Base-by-base conservation (phyloP, 495 filamentous ascomycete genomes). In the Penicillium diatomitis region DNA sequence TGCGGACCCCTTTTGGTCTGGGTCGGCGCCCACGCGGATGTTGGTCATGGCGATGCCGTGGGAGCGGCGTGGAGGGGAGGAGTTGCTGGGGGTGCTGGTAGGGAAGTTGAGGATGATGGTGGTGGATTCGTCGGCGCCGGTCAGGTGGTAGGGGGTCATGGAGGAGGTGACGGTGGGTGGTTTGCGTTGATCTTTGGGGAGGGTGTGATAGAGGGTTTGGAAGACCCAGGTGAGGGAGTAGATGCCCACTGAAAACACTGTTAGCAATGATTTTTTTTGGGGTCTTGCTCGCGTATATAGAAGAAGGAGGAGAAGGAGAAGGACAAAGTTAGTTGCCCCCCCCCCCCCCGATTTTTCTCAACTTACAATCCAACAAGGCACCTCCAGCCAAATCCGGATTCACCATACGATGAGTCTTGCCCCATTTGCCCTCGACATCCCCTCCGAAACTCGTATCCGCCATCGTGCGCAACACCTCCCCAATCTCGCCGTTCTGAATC, bases 211-310 rank as follows among this genome's bases (percentile, higher is more conserved):
- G 36, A 96, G 77, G 44, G 82, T 84, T 68, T 95, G 90, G 79
- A 92, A 95, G 48, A 92, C 75, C 91, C 90, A 97, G 5, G 89
- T 95, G 39, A 96, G 68, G 40, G 85, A 80, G 68, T 96, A 94
- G 58, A 97, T 84, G 6, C 87, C 91, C 55, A 96, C 78, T 83
- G 9, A 7, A n/a, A n/a, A 41, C n/a, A 45, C 40, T 20, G 38
- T 37, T 36, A 49, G 34, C 40, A 38, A 20, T 20, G 20, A 20
- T 20, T 20, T 20, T 20, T 20, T 20, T 20, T 20, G 20, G 20
- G 20, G 20, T 20, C 20, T 20, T 20, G 1, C 20, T 2, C 20
- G 20, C 20, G 20, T 20, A 20, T 20, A 20, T 0, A 20, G 20
- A 20, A 20, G 20, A 20, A 20, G 20, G 20, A 20, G 20, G 2